Base-by-base conservation (phyloP, 805 yeast genomes). In the Ogataea wickerhamii region DNA sequence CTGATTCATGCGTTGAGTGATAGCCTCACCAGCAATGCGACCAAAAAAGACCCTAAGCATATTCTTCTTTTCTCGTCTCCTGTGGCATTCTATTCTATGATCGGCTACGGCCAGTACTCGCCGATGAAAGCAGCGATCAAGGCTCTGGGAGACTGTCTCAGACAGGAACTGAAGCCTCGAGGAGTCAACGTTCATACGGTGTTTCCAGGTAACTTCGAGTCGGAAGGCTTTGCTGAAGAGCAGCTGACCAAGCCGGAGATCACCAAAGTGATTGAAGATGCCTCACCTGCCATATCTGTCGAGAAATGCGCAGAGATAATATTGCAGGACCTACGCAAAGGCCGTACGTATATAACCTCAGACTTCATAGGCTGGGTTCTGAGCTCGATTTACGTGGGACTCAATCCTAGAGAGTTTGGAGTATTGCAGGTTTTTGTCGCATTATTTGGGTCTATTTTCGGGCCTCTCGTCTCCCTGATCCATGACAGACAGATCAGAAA, bases 91-190 rank as follows among this genome's bases (percentile, higher is more conserved):
- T 91, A 77, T 66, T 87, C 96, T 4, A 82, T 91, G 54, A 84
- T 87, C 30, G 99, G 99, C 0, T 93, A 93, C 58, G 73, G 80
- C 0, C 91, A 87, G 51, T 93, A 93, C 56, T 89, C 93, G 0
- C 98, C 99, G 1, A 61, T 80, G 48, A 93, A 93, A 58, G 82
- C 87, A 0, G 95, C 96, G 0, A 58, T 91, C 12, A 73, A 85
- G 52, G 67, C 95, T 0, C 64, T 93, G 11, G 80, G 88, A 0
- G 84, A 83, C 34, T 68, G 83, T 5, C 62, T 93, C 37, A 77
- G 96, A 45, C 96, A 89, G 49, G 99, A 93, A 57, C 68, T 83
- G 29, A 53, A 70, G 1, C 81, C 83, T 5, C 80, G 78, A 52
- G 73, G 80, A 43, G 78, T 82, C 45, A 64, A 82, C 19, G 84